Evolutionary conservation across 306 rosid species (phyloP), one percentile per base, ranked within the genome.

Genomic region (Rosa multiflora): DNA sequence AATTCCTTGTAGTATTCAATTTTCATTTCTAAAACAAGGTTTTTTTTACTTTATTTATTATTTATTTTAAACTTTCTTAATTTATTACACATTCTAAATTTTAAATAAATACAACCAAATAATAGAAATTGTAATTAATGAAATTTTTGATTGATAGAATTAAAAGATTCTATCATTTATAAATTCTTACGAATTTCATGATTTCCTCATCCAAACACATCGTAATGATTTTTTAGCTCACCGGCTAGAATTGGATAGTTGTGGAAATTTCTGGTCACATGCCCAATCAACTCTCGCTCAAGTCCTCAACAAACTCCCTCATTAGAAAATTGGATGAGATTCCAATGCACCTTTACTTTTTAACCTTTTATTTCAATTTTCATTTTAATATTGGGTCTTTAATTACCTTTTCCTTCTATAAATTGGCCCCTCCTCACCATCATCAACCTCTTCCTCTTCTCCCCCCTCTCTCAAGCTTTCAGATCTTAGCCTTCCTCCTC

Each of bases 241-340:
- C 86, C 81, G 79, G 90, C 84, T 87, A 86, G 79, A 81, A 83
- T 76, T 83, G 85, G 88, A 81, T 53, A 35, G 74, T 66, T 76
- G 56, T 70, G 73, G 62, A 82, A 71, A 79, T 79, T 78, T 66
- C 78, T 70, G 66, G 79, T 55, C 84, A 56, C 85, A 52, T 78
- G 77, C 76, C 80, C 62, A 48, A 63, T 8, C 80, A 82, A 21
- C 47, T 40, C 73, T 37, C 58, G 66, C 10, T 3, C n/a, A 8
- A 21, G 15, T 35, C 15, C 83, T 61, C 80, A 78, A 81, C 81
- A 70, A 87, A 83, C 79, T 17, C 62, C 55, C 47, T 23, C 20
- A 4, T 23, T 43, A 11, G 26, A 29, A 23, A 21, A 29, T 79
- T 55, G 78, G 82, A 73, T 83, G 81, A 83, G 88, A 88, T 87